Base-by-base conservation (phyloP, 345 rosid genomes). In the Tarenaya hassleriana region DNA sequence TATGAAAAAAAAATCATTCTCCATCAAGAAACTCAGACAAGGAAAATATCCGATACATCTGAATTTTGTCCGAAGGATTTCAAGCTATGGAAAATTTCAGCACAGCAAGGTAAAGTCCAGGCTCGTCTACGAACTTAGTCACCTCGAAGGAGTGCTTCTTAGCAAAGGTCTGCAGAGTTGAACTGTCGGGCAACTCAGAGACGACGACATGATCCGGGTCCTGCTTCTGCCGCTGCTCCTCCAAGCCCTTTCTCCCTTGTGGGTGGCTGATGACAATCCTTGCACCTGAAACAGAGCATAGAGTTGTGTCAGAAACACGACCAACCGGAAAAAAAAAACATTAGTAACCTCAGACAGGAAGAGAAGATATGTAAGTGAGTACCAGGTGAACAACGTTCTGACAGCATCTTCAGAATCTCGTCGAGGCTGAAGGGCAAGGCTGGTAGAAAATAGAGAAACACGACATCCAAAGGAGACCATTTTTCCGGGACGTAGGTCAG, bases 381-480 rank as follows among this genome's bases (percentile, higher is more conserved):
- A 91, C 96, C 96, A n/a, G 79, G 64, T 8, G 69, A 82, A 63
- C 89, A 81, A 53, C 58, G 71, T 42, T 69, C 71, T 1, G 83
- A 78, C 13, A 91, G 77, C 7, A 69, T 55, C 54, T 31, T 69
- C 0, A 91, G 66, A 55, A 82, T 60, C 62, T 83, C 72, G 41
- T 76, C 92, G 38, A 91, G 94, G 3, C 68, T 20, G 20, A 81
- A 75, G 1, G 83, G 76, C 78, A 91, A 47, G 7, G 83, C 92
- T 38, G 98, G 96, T 50, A 84, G 71, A 58, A 82, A 87, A 67
- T 82, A 87, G 47, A 91, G 84, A 67, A 82, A 91, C 39, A 79
- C 83, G 29, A 70, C 86, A 64, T 91, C 86, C n/a, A 87, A 69
- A 0, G 98, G 88, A 31, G 73, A 73, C 96, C 98, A 91, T 69